These are phyloP conservation scores for Halocafeteria seosinensis DNA, from an alignment of 108 stramenopile genomes.

Conservation along the genomic window DNA sequence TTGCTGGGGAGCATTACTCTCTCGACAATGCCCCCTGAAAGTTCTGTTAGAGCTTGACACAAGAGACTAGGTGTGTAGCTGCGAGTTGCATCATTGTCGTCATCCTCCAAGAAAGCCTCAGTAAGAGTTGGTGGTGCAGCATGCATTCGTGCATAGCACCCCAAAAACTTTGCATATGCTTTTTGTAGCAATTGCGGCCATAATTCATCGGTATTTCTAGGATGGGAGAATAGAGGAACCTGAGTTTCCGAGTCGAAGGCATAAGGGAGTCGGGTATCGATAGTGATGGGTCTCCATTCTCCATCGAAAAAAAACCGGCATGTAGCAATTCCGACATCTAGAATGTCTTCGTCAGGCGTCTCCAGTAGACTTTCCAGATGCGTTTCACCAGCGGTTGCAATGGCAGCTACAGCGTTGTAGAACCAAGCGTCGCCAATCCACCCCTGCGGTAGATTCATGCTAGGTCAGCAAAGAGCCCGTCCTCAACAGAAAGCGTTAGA, in stretches of 20 bases:
- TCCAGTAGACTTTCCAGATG: neutral
- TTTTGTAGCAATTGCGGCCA: neutral
- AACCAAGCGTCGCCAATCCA: too few species aligned
- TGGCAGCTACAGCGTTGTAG: too few species aligned
- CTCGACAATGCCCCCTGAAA: neutral
- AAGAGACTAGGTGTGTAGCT: too few species aligned
- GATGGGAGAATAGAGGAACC: neutral
- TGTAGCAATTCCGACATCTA: neutral
- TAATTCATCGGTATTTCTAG: neutral
- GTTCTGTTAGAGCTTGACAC: neutral
- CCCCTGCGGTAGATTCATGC: too few species aligned
- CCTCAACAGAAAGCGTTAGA: too few species aligned
- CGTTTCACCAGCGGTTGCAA: too few species aligned
- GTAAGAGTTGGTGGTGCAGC: neutral
- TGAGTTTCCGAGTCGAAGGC: neutral
- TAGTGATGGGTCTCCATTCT: neutral
- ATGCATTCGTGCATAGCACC: neutral
- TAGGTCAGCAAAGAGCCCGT: too few species aligned
- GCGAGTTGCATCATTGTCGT: too few species aligned
- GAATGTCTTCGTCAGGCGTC: neutral
- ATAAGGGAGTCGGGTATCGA: neutral
- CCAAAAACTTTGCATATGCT: neutral
- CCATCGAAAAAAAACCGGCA: neutral
- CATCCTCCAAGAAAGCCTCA: too few species aligned
- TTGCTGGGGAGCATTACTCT: neutral